Conservation (phyloP, 805 yeast genomes). For the Candida xyloterini region DNA sequence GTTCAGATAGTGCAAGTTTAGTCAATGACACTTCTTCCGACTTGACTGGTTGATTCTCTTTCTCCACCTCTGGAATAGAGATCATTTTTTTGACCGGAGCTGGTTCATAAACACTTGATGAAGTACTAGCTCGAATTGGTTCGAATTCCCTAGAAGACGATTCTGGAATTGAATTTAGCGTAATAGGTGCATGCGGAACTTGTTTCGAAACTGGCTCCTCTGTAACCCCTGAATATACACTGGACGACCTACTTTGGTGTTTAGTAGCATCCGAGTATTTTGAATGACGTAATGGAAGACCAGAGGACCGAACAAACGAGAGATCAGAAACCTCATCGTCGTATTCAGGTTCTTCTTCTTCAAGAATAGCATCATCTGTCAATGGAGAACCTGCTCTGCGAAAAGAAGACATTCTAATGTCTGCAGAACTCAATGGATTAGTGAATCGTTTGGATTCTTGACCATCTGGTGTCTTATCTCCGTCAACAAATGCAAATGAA, state of each 20-base stretch:
- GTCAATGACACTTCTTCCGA: too few relatives aligned
- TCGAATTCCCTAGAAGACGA: constrained; percentile 12
- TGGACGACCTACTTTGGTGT: constrained; percentile 22
- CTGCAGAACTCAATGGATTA: constrained; percentile 19
- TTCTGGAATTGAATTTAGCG: constrained; percentile 14
- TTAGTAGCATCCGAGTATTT: constrained; percentile 6
- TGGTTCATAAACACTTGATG: constrained; percentile 22
- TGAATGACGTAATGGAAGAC: constrained; percentile 4
- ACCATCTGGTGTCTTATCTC: constrained; percentile 23
- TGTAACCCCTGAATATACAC: constrained; percentile 20
- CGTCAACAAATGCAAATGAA: constrained; percentile 13
- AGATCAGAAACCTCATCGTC: neutral
- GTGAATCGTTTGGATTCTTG: constrained; percentile 20
- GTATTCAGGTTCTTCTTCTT: constrained; percentile 22
- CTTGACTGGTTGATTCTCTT: too few relatives aligned
- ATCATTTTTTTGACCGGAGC: neutral
- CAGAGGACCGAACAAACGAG: neutral
- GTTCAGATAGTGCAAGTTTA: too few relatives aligned
- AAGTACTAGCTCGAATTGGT: constrained; percentile 14
- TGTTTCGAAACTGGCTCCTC: neutral
- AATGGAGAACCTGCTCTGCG: constrained; percentile 18
- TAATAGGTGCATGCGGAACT: neutral
- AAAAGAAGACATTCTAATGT: constrained; percentile 15
- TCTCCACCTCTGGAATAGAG: neutral
- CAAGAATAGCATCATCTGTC: constrained; percentile 18